Conservation (phyloP, 1,284 basidiomycete species). For the Irpex lacteus region DNA sequence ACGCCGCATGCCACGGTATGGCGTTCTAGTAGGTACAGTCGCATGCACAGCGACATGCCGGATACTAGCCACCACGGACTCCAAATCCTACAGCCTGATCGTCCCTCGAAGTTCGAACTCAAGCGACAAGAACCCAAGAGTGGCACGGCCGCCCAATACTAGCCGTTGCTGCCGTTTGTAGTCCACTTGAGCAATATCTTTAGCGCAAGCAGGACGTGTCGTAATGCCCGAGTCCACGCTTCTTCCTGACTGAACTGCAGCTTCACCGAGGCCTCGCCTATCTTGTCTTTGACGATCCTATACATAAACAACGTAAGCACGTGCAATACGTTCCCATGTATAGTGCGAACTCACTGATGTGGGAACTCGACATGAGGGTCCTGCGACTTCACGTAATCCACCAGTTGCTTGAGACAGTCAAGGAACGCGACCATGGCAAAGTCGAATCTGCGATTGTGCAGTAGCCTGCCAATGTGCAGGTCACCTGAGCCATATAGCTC, state of each 20-base stretch:
- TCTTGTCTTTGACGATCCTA: slow-evolving; percentile 92
- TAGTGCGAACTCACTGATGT: slow-evolving; percentile 64
- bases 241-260: slow-evolving; percentile 95
- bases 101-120: too few relatives aligned
- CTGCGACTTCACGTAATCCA: slow-evolving; percentile 77
- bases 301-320: background rate
- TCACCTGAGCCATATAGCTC: slow-evolving; percentile 92
- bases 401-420: slow-evolving; percentile 89
- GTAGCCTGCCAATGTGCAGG: slow-evolving; percentile 79
- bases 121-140: too few relatives aligned
- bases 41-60: background rate
- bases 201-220: slow-evolving; percentile 86
- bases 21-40: background rate
- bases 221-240: slow-evolving; percentile 90
- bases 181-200: slow-evolving; percentile 86
- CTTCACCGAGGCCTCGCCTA: slow-evolving; percentile 93
- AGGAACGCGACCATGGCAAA: slow-evolving; percentile 95
- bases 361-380: slow-evolving; percentile 79
- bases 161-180: slow-evolving; percentile 70
- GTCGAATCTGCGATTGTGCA: slow-evolving; percentile 96
- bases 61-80: background rate
- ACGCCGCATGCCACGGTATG: background rate
- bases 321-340: slow-evolving; percentile 2
- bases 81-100: background rate
- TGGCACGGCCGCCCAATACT: slow-evolving; percentile 12